These are phyloP conservation scores for Vitis hybrid DNA, from an alignment of 177 flowering plant species.

Conservation along the genomic window DNA sequence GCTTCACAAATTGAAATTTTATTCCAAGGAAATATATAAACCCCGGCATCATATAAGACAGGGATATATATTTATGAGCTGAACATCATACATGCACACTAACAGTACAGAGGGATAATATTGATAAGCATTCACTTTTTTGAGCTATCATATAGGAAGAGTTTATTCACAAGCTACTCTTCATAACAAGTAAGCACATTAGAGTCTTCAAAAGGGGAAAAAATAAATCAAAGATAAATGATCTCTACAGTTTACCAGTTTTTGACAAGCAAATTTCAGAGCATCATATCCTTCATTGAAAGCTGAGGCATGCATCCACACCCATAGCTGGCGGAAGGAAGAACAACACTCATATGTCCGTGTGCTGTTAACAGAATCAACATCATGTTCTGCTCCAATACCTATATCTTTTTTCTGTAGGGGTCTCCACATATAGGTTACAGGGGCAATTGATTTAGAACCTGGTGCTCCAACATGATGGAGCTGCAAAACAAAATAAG, in stretches of 20 bases:
- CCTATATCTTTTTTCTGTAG: constrained; percentile 3
- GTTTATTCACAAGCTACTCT: no score
- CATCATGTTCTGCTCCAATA: constrained; percentile 16
- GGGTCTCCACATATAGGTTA: constrained; percentile 90
- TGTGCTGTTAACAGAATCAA: constrained; percentile 16
- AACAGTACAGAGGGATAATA: no score
- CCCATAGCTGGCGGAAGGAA: constrained; percentile 66
- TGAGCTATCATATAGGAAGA: no score
- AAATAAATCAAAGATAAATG: no score
- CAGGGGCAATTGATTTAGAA: constrained; percentile 67
- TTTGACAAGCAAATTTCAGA: constrained; percentile 57
- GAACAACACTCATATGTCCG: constrained; percentile 13
- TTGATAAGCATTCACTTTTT: no score
- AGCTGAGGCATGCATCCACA: constrained; percentile 91
- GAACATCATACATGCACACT: no score
- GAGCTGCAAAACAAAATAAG: constrained; percentile 46
- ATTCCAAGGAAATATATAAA: no score
- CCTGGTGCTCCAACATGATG: constrained; percentile 58
- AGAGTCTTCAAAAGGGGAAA: no score
- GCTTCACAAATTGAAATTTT: no score
- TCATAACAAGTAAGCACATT: no score
- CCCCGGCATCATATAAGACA: no score
- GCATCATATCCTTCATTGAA: constrained; percentile 68
- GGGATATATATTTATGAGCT: no score
- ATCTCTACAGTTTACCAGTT: constrained; percentile 36